Evolutionary conservation across 768 basidiomycete species (phyloP).

Genomic region (Leccinellum rugosiceps): DNA sequence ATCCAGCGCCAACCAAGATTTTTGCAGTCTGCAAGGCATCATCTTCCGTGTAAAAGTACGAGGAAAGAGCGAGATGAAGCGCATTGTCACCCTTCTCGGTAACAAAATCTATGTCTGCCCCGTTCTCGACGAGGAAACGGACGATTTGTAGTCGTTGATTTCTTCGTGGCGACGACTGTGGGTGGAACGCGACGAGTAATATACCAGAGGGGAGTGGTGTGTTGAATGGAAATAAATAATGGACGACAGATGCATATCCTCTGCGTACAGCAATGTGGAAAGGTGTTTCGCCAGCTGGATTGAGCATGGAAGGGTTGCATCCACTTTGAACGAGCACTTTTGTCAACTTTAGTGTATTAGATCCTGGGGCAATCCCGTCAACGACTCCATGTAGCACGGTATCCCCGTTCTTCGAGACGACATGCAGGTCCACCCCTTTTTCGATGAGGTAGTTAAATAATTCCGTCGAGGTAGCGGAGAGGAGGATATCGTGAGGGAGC

Average conservation of each 20-base stretch:
- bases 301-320: not conserved
- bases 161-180: not conserved
- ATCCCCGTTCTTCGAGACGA: not conserved
- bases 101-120: not conserved
- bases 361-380: not conserved
- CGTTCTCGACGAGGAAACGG: not conserved
- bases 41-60: not conserved
- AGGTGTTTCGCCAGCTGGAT: not conserved
- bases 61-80: conserved; percentile 2
- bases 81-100: not conserved
- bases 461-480: not conserved
- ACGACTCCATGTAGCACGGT: not conserved
- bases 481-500: not conserved
- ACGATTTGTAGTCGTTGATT: not conserved
- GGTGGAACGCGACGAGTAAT: not conserved
- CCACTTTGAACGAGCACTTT: not conserved
- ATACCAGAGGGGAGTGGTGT: not conserved
- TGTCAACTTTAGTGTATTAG: not conserved
- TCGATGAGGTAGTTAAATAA: not conserved
- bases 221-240: not conserved
- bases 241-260: not conserved
- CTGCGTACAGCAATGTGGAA: not conserved
- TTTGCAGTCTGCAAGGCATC: not conserved
- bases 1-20: not conserved
- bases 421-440: not conserved